phyloP scores from a whole-genome alignment of 768 basidiomycete species.

The Trametes punicea region DNA sequence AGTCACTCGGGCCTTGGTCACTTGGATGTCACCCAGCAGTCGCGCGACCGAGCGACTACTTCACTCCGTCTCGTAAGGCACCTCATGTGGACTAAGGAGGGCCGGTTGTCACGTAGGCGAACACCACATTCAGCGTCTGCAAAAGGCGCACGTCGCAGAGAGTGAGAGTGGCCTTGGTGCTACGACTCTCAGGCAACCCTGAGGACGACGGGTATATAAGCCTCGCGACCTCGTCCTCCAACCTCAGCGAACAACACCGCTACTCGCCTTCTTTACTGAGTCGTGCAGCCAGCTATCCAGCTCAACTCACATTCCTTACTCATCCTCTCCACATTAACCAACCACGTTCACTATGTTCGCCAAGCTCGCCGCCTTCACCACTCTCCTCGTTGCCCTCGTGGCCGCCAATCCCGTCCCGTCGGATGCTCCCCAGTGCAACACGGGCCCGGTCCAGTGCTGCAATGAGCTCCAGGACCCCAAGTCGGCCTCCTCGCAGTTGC shows the following conservation, averaged over 20 bases:
- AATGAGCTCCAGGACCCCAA: not conserved
- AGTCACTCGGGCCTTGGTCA: too few relatives aligned
- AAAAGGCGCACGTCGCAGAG: too few relatives aligned
- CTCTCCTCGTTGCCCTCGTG: not conserved
- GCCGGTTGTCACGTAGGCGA: not conserved
- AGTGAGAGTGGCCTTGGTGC: too few relatives aligned
- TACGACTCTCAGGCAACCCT: too few relatives aligned
- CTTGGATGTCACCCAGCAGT: not conserved
- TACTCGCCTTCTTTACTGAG: not conserved
- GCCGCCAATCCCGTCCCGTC: not conserved
- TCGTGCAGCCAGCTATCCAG: not conserved
- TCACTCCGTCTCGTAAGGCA: not conserved
- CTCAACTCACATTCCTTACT: not conserved
- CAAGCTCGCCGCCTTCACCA: not conserved
- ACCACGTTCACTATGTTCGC: not conserved
- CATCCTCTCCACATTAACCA: not conserved
- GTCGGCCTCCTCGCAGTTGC: not conserved
- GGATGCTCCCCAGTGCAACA: not conserved
- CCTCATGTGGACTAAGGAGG: not conserved
- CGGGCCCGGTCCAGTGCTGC: conserved; percentile 1
- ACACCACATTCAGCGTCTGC: not conserved
- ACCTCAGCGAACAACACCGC: conserved; percentile 7
- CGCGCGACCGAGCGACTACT: not conserved
- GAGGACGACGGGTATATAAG: not conserved
- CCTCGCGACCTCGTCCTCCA: not conserved